Percentiles rank a stretch among this genome's conserved stretches.
These are phyloP conservation scores for Solanum appendiculatum DNA, from an alignment of 257 asterid species.

Conservation along the genomic window DNA sequence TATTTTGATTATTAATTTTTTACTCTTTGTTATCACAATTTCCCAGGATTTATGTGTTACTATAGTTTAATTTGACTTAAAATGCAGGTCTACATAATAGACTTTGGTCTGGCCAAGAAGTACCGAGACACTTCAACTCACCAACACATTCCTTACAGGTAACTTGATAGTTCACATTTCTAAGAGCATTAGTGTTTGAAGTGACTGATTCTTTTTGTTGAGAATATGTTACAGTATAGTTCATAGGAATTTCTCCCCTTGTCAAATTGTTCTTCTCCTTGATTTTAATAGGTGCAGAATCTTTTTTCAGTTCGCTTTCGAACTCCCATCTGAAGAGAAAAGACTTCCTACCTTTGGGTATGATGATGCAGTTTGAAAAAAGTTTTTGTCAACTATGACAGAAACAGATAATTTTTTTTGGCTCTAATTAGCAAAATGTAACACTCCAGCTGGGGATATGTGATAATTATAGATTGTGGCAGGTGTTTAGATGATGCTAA, in stretches of 20 bases:
- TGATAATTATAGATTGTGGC: background rate
- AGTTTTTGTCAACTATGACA: background rate
- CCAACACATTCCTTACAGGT: constrained; percentile 97
- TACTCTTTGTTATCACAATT: background rate
- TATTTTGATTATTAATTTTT: background rate
- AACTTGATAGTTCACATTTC: constrained; percentile 4
- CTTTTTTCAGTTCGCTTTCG: background rate
- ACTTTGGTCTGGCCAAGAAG: constrained; percentile 97
- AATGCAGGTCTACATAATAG: constrained; percentile 78
- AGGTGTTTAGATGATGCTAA: background rate
- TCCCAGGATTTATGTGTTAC: background rate
- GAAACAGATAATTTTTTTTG: background rate
- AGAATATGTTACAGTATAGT: background rate
- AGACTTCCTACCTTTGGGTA: background rate
- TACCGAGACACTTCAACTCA: constrained; percentile 72
- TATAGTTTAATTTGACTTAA: background rate
- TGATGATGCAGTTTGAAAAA: background rate
- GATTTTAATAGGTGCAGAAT: background rate
- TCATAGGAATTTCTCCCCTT: background rate
- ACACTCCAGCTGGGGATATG: background rate
- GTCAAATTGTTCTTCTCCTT: background rate
- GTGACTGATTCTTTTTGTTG: background rate
- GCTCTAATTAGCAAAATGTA: background rate
- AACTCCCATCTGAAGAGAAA: background rate
- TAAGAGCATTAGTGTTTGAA: background rate